Conservation (phyloP, 2,329 filamentous ascomycete species). For the Geosmithia morbida region DNA sequence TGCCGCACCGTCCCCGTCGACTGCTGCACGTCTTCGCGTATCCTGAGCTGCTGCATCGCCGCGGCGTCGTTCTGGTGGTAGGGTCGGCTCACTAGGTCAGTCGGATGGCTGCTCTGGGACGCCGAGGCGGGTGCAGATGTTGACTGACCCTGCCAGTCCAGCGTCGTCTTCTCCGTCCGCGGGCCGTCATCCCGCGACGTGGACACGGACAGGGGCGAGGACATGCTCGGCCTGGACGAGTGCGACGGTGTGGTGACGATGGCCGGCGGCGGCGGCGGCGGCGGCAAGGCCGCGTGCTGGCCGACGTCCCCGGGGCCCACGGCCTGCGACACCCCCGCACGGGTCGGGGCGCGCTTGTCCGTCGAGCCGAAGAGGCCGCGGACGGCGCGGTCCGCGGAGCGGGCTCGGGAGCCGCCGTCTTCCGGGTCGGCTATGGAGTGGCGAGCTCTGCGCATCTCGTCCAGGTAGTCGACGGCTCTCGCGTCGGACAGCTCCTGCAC, state of each 20-base stretch:
- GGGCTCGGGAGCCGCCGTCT: constrained; percentile 33
- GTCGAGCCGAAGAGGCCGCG: constrained; percentile 40
- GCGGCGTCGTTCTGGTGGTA: too few relatives aligned
- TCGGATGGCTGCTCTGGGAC: neutral
- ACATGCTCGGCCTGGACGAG: constrained; percentile 8
- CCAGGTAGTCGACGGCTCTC: constrained; percentile 12
- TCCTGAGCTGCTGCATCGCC: too few relatives aligned
- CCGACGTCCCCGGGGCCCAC: constrained; percentile 43
- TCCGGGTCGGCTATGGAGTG: constrained; percentile 23
- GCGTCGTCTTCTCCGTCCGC: constrained; percentile 3
- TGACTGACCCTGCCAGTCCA: neutral
- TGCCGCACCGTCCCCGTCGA: constrained; percentile 2
- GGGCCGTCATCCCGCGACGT: constrained; percentile 9
- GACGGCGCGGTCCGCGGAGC: constrained; percentile 53
- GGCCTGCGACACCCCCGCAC: constrained; percentile 47
- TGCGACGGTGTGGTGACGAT: neutral
- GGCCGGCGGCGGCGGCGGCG: too few relatives aligned
- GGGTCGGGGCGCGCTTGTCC: constrained; percentile 51
- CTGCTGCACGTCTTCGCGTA: neutral
- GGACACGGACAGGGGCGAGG: constrained; percentile 23
- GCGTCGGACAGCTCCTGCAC: neutral
- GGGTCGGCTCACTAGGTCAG: neutral
- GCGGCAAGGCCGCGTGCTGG: constrained; percentile 8
- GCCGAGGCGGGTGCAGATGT: neutral
- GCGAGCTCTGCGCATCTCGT: constrained; percentile 25